Conservation (phyloP, 2,329 filamentous ascomycete genomes). For the Penicillium sp. region DNA sequence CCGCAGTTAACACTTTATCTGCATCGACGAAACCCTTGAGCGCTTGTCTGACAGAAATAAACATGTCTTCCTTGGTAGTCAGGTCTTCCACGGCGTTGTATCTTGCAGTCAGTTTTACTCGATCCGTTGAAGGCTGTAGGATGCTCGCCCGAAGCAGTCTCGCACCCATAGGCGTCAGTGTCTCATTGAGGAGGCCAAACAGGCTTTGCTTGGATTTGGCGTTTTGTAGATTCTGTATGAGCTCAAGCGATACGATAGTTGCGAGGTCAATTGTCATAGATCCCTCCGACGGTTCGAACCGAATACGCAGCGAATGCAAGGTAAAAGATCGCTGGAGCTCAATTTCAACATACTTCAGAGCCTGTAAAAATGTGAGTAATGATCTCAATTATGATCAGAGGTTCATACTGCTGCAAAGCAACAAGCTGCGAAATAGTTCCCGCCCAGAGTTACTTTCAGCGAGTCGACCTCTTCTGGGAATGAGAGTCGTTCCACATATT, state of each 20-base stretch:
- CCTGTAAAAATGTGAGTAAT: conserved; percentile 52
- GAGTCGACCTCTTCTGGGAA: conserved; percentile 78
- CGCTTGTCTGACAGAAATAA: conserved; percentile 71
- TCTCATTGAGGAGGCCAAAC: conserved; percentile 83
- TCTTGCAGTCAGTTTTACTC: conserved; percentile 66
- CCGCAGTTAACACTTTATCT: conserved; percentile 76
- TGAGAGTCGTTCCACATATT: conserved; percentile 76
- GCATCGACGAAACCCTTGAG: conserved; percentile 75
- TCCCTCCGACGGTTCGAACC: conserved; percentile 83
- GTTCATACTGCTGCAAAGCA: conserved; percentile 76
- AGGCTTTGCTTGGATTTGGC: conserved; percentile 78
- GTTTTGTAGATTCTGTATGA: conserved; percentile 83
- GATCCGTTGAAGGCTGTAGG: conserved; percentile 79
- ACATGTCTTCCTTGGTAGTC: conserved; percentile 79
- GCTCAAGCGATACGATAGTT: conserved; percentile 81
- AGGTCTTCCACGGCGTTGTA: conserved; percentile 85
- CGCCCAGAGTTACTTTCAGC: conserved; percentile 74
- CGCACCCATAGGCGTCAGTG: conserved; percentile 82
- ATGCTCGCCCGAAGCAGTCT: conserved; percentile 83
- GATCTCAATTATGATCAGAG: background rate
- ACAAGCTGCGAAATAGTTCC: conserved; percentile 84
- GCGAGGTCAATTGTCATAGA: conserved; percentile 95
- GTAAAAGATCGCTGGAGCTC: conserved; percentile 69
- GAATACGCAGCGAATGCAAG: conserved; percentile 78
- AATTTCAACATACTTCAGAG: conserved; percentile 76